Conservation (phyloP, 2,329 filamentous ascomycete genomes). For the Exophiala sideris region DNA sequence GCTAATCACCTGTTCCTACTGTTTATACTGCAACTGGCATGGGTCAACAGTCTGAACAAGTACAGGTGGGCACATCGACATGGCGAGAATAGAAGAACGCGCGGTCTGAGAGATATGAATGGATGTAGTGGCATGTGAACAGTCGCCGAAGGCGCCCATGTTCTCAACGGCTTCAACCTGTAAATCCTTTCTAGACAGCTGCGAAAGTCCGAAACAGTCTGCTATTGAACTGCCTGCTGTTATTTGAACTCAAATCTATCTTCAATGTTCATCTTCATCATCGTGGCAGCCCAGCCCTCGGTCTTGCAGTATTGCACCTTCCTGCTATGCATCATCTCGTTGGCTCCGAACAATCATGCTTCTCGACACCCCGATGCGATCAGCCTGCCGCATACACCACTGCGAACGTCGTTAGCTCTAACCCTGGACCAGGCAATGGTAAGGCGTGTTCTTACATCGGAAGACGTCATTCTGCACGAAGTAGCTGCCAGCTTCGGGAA, state of each 20-base stretch:
- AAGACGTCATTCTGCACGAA: constrained; percentile 95
- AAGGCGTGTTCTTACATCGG: constrained; percentile 16
- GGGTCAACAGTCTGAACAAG: too few relatives aligned
- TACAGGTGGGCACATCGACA: too few relatives aligned
- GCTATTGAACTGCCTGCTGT: not conserved
- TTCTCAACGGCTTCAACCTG: too few relatives aligned
- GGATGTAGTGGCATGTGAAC: too few relatives aligned
- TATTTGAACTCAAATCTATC: not conserved
- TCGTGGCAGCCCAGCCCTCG: not conserved
- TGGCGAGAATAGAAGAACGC: too few relatives aligned
- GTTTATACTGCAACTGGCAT: too few relatives aligned
- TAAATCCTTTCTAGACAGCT: not conserved
- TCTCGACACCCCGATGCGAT: not conserved
- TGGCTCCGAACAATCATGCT: not conserved
- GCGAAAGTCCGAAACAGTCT: not conserved
- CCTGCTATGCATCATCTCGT: not conserved
- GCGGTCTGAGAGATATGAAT: too few relatives aligned
- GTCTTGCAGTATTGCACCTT: too few relatives aligned
- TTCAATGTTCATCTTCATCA: not conserved
- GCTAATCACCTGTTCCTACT: too few relatives aligned
- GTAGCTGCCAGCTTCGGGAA: constrained; percentile 68
- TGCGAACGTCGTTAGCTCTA: constrained; percentile 11
- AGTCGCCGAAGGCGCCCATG: too few relatives aligned
- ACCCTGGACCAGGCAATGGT: not conserved
- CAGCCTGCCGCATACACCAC: constrained; percentile 23